Evolutionary conservation across 1,284 basidiomycete genomes (phyloP).

Genomic region (Puccinia horiana): DNA sequence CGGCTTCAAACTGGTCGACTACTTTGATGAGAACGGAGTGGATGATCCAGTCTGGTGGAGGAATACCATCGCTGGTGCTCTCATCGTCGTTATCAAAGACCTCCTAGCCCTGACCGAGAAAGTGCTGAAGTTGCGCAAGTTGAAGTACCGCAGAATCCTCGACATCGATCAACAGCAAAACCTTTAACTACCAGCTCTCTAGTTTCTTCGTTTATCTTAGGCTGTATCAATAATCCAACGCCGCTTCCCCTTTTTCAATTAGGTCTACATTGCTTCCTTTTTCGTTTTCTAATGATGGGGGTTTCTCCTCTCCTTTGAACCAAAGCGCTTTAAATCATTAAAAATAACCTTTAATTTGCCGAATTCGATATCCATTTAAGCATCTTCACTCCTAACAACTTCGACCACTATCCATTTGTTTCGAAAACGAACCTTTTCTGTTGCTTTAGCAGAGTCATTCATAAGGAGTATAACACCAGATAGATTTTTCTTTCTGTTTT

Average conservation of each 20-base stretch:
- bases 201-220: background rate
- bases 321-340: too few relatives aligned
- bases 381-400: too few relatives aligned
- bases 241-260: too few relatives aligned
- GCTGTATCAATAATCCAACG: background rate
- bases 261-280: background rate
- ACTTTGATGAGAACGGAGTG: background rate
- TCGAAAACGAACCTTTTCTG: too few relatives aligned
- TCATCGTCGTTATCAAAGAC: constrained; percentile 45
- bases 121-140: constrained; percentile 40
- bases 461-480: too few relatives aligned
- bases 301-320: background rate
- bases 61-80: constrained; percentile 32
- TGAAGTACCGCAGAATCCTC: constrained; percentile 35
- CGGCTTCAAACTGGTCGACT: constrained; percentile 1
- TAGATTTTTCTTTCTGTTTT: too few relatives aligned
- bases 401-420: too few relatives aligned
- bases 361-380: too few relatives aligned
- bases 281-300: background rate
- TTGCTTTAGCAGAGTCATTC: too few relatives aligned
- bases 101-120: constrained; percentile 26
- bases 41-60: constrained; percentile 50
- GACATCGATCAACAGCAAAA: constrained; percentile 5
- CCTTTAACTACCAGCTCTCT: background rate
- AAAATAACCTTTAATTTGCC: too few relatives aligned